These are phyloP conservation scores for Cryphonectria naterciae DNA, from an alignment of 2,329 filamentous ascomycete species.

Conservation along the genomic window DNA sequence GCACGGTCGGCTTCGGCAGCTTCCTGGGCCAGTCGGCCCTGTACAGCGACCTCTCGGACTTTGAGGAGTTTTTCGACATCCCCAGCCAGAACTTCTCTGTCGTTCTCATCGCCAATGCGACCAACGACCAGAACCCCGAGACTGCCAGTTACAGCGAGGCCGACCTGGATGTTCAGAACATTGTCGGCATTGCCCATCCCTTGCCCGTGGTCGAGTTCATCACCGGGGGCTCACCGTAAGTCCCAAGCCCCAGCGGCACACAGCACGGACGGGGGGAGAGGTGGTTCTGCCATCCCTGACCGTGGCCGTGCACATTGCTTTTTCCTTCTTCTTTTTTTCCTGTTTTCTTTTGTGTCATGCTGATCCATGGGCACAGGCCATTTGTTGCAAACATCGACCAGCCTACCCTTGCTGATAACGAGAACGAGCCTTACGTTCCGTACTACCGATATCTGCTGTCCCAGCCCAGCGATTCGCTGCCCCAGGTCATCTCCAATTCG, in stretches of 20 bases:
- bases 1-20: conserved; percentile 56
- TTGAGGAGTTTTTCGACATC: conserved; percentile 26
- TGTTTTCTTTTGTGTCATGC: not conserved
- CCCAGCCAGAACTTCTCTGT: conserved; percentile 55
- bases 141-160: conserved; percentile 56
- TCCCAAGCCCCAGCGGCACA: not conserved
- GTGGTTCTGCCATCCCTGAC: no score
- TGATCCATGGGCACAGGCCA: conserved; percentile 32
- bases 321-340: no score
- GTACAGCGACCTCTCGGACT: conserved; percentile 44
- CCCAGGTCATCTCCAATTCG: conserved; percentile 67
- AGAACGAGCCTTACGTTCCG: conserved; percentile 69
- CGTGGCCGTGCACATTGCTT: not conserved
- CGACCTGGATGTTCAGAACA: conserved; percentile 66
- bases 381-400: conserved; percentile 37
- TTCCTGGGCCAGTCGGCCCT: conserved; percentile 61
- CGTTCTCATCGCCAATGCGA: conserved; percentile 47
- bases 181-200: conserved; percentile 58
- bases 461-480: conserved; percentile 57
- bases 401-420: conserved; percentile 43
- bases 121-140: conserved; percentile 28
- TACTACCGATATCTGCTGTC: conserved; percentile 58
- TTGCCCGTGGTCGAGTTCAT: conserved; percentile 46
- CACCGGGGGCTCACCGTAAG: conserved; percentile 37
- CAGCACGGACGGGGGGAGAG: no score